Percentiles rank a stretch among this genome's conserved stretches.
Evolutionary conservation across 164 flowering plant genomes (phyloP).

Genomic region (Liriodendron chinense): DNA sequence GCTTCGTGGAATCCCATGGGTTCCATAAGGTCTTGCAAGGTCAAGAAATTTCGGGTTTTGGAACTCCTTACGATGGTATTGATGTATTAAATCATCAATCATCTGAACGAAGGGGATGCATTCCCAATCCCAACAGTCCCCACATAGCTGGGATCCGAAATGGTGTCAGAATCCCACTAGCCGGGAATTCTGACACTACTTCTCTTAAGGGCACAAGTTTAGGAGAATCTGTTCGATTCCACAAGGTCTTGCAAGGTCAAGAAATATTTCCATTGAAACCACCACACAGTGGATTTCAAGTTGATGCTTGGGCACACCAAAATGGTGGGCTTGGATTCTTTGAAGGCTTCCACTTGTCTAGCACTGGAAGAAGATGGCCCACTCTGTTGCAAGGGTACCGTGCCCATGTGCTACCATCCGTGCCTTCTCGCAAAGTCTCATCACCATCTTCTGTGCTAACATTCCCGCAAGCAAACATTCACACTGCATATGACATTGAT

Average conservation of each 20-base stretch:
- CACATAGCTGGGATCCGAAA: conserved; percentile 31
- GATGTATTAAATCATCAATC: conserved; percentile 37
- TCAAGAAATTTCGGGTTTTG: conserved; percentile 84
- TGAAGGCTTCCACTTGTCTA: conserved; percentile 38
- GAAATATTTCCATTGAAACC: conserved; percentile 51
- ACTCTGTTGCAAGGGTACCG: conserved; percentile 26
- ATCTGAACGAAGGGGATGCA: conserved; percentile 36
- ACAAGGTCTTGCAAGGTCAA: conserved; percentile 99
- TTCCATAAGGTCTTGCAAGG: conserved; percentile 99
- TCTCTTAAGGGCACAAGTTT: conserved; percentile 41
- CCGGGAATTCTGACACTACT: conserved; percentile 25
- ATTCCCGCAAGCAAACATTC: conserved; percentile 56
- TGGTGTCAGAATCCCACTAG: conserved; percentile 19
- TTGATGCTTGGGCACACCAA: conserved; percentile 23
- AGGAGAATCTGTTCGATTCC: conserved; percentile 68
- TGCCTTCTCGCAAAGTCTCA: conserved; percentile 37
- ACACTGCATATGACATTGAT: conserved; percentile 11
- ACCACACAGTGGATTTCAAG: conserved; percentile 29
- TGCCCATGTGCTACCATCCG: conserved; percentile 22
- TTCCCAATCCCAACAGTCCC: conserved; percentile 30
- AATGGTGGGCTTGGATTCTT: conserved; percentile 30
- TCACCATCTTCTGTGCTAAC: conserved; percentile 76
- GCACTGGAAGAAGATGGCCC: conserved; percentile 43
- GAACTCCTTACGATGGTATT: conserved; percentile 33
- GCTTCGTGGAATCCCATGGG: conserved; percentile 73